phyloP scores from a whole-genome alignment of 306 rosid genomes.

The Canavalia gladiata region DNA sequence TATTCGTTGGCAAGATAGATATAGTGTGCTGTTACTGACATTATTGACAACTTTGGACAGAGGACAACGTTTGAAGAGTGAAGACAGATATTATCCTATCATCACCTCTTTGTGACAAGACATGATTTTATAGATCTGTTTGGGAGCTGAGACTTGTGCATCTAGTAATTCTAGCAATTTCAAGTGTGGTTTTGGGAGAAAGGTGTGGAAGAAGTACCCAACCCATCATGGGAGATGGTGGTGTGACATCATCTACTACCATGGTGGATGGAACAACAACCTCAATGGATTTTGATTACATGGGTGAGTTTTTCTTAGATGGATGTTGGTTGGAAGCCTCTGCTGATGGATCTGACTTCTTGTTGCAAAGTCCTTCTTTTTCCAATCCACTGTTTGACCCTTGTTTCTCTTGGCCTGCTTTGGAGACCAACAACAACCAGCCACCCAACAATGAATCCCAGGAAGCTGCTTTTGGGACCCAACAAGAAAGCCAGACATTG shows the following conservation, averaged over 20 bases:
- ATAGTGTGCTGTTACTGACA: slow-evolving; percentile 35
- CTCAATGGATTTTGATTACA: slow-evolving; percentile 82
- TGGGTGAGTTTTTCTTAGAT: slow-evolving; percentile 80
- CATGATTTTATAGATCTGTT: slow-evolving; percentile 45
- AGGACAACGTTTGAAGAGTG: slow-evolving; percentile 42
- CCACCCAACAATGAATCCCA: slow-evolving; percentile 49
- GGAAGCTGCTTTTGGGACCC: slow-evolving; percentile 35
- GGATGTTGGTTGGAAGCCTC: slow-evolving; percentile 89
- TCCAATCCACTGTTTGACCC: slow-evolving; percentile 69
- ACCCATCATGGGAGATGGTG: slow-evolving; percentile 72
- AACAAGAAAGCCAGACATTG: slow-evolving; percentile 38
- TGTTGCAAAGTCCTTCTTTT: slow-evolving; percentile 60
- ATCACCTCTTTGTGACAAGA: slow-evolving; percentile 25
- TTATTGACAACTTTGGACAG: slow-evolving; percentile 48
- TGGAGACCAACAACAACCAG: slow-evolving; percentile 49
- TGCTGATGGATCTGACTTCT: slow-evolving; percentile 71
- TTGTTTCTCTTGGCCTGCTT: slow-evolving; percentile 66
- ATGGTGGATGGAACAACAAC: slow-evolving; percentile 63
- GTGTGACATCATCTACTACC: slow-evolving; percentile 64
- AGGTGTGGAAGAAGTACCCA: slow-evolving; percentile 29
- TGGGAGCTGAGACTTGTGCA: slow-evolving; percentile 36
- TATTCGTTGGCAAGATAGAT: slow-evolving; percentile 32
- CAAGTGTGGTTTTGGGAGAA: slow-evolving; percentile 34
- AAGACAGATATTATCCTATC: slow-evolving; percentile 28
- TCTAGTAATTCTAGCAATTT: slow-evolving; percentile 16